phyloP scores from a whole-genome alignment of 768 basidiomycete species.

The Tylopilus sp. region DNA sequence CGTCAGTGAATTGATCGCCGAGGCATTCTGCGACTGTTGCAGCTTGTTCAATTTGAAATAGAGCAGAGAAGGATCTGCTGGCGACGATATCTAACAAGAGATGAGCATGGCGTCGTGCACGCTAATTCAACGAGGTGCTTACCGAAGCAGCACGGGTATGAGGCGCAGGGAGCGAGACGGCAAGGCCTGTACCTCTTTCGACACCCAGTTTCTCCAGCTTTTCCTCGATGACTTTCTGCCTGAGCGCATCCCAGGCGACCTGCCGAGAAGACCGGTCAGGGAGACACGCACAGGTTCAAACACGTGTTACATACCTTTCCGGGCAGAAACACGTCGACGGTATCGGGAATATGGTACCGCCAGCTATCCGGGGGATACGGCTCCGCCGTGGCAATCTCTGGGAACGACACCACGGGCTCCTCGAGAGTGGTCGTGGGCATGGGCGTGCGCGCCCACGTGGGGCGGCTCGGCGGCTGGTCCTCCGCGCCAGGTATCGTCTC shows the following conservation, averaged over 20 bases:
- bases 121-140: conserved; percentile 28
- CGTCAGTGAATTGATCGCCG: conserved; percentile 51
- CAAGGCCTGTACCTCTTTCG: conserved; percentile 53
- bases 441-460: conserved; percentile 63
- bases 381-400: conserved; percentile 46
- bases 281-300: conserved; percentile 1
- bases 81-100: conserved; percentile 73
- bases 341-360: conserved; percentile 55
- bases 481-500: conserved; percentile 47
- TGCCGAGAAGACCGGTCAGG: conserved; percentile 28
- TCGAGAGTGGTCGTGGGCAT: conserved; percentile 38
- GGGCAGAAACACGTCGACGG: conserved; percentile 79
- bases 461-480: conserved; percentile 40
- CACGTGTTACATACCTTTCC: conserved; percentile 54
- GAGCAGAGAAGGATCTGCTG: conserved; percentile 79
- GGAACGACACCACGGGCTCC: conserved; percentile 22
- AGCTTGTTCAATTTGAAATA: conserved; percentile 83
- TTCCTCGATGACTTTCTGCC: conserved; percentile 70
- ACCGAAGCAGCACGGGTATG: conserved; percentile 85
- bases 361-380: conserved; percentile 63
- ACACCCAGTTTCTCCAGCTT: conserved; percentile 80
- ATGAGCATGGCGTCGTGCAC: conserved; percentile 16
- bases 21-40: conserved; percentile 61
- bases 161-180: conserved; percentile 62
- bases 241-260: conserved; percentile 73